Evolutionary conservation across 1,284 basidiomycete genomes (phyloP).

Genomic region (Rhodotorula mucilaginosa): DNA sequence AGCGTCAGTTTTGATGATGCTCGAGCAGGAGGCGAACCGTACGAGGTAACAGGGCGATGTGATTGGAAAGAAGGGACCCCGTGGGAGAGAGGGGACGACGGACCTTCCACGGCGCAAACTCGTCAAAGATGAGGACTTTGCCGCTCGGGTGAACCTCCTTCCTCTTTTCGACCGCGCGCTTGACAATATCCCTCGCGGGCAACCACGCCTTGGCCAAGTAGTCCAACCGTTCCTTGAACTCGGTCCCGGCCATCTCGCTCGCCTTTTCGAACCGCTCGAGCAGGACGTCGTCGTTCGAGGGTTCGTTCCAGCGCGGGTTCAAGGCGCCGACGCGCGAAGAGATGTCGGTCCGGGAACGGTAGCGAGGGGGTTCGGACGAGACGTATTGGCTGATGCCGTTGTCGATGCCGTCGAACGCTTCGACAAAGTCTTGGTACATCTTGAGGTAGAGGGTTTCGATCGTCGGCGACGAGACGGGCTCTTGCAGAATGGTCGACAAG

Average conservation of each 20-base stretch:
- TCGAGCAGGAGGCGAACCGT: too few species aligned
- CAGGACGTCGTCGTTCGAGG: slow-evolving; percentile 59
- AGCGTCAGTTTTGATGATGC: too few species aligned
- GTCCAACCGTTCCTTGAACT: slow-evolving; percentile 77
- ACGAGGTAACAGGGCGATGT: too few species aligned
- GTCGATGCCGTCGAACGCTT: slow-evolving; percentile 88
- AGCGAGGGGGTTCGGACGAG: slow-evolving; percentile 51
- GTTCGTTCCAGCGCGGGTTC: slow-evolving; percentile 90
- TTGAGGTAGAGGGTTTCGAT: slow-evolving; percentile 80
- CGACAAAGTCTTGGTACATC: slow-evolving; percentile 62
- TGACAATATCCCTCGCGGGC: slow-evolving; percentile 81
- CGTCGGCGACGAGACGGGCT: slow-evolving; percentile 60
- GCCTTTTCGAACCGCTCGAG: slow-evolving; percentile 82
- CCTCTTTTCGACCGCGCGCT: slow-evolving; percentile 64
- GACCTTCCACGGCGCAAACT: slow-evolving; percentile 85
- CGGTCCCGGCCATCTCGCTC: slow-evolving; percentile 76
- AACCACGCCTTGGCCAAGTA: slow-evolving; percentile 89
- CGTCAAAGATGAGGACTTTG: slow-evolving; percentile 75
- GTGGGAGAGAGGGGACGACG: slow-evolving; percentile 14
- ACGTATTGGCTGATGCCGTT: slow-evolving; percentile 74
- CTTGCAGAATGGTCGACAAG: slow-evolving; percentile 64
- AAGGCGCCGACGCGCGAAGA: slow-evolving; percentile 71
- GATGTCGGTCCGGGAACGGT: slow-evolving; percentile 74
- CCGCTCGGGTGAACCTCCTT: slow-evolving; percentile 66
- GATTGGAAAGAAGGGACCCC: background rate